Conservation (phyloP, 164 flowering plant species). For the Hamamelis virginiana region DNA sequence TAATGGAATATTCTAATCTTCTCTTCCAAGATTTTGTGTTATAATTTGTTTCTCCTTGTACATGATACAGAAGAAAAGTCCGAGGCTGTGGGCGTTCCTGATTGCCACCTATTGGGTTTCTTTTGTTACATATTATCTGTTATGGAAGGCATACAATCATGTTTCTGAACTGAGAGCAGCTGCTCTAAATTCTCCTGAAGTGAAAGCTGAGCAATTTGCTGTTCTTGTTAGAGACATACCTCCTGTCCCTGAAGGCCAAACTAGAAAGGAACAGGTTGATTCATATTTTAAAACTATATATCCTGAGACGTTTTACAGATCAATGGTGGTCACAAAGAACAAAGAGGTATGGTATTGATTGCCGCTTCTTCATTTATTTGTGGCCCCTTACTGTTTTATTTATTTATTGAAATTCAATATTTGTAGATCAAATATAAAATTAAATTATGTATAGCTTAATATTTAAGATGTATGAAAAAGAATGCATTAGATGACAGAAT, state of each 20-base stretch:
- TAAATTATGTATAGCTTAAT: too few species aligned
- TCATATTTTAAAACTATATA: conserved; percentile 71
- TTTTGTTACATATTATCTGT: conserved; percentile 60
- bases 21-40: not conserved
- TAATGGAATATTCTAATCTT: not conserved
- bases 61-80: conserved; percentile 49
- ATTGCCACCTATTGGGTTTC: conserved; percentile 75
- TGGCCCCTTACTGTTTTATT: not conserved
- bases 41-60: not conserved
- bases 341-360: conserved; percentile 47
- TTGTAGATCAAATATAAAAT: too few species aligned
- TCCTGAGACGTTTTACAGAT: conserved; percentile 80
- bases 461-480: conserved; percentile 48
- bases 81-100: conserved; percentile 82
- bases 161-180: conserved; percentile 60
- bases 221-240: conserved; percentile 89
- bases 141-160: conserved; percentile 90
- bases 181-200: conserved; percentile 60
- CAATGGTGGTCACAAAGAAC: conserved; percentile 75
- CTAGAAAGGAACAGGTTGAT: conserved; percentile 84
- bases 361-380: not conserved
- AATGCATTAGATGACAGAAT: too few species aligned
- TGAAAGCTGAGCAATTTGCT: conserved; percentile 73
- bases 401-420: too few species aligned
- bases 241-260: conserved; percentile 51